These are phyloP conservation scores for Talaromyces stipitatus DNA, from an alignment of 495 filamentous ascomycete genomes.

Conservation along the genomic window DNA sequence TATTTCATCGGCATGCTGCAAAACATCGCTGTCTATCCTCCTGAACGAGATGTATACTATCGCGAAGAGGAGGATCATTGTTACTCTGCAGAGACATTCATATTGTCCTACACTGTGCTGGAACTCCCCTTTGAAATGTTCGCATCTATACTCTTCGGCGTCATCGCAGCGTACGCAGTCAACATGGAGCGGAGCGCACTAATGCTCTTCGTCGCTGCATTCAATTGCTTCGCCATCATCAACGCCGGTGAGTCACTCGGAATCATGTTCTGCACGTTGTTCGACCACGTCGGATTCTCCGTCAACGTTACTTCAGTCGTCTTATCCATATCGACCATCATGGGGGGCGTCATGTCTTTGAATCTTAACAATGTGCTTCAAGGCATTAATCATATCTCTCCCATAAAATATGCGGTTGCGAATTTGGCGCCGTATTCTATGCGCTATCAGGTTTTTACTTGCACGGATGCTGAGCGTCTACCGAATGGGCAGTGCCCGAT, in stretches of 20 bases:
- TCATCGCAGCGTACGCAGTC: constrained; percentile 50
- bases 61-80: constrained; percentile 60
- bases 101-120: constrained; percentile 55
- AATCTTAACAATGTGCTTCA: constrained; percentile 57
- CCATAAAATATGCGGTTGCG: constrained; percentile 57
- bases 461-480: constrained; percentile 45
- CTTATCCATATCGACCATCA: constrained; percentile 55
- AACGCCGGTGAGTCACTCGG: constrained; percentile 68
- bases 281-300: constrained; percentile 66
- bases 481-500: constrained; percentile 53
- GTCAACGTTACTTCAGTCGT: constrained; percentile 60
- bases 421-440: constrained; percentile 56
- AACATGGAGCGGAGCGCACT: constrained; percentile 51
- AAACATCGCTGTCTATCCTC: constrained; percentile 65
- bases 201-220: constrained; percentile 58
- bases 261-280: constrained; percentile 72
- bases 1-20: constrained; percentile 76
- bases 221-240: constrained; percentile 65
- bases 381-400: constrained; percentile 60
- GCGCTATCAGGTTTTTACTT: constrained; percentile 49
- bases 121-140: constrained; percentile 65
- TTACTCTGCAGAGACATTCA: constrained; percentile 60
- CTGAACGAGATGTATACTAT: constrained; percentile 63
- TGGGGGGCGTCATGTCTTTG: constrained; percentile 62
- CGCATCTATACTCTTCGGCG: constrained; percentile 54